Percentiles rank a stretch among this genome's conserved stretches.
Conservation (phyloP, 805 yeast genomes). For the Yamadazyma akitaensis region DNA sequence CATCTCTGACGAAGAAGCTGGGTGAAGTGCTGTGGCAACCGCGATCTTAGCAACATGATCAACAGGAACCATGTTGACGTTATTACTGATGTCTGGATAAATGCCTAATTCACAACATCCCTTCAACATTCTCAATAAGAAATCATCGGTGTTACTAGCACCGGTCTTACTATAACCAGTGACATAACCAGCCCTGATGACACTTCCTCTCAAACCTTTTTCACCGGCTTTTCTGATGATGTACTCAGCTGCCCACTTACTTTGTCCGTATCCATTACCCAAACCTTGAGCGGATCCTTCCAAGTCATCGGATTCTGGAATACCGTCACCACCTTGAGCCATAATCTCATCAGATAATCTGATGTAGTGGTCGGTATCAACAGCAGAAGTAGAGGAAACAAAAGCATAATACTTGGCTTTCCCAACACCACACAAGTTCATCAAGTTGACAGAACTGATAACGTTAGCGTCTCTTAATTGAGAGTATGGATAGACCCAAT, state of each 20-base stretch:
- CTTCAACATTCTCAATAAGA: constrained; percentile 88
- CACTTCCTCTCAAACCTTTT: constrained; percentile 81
- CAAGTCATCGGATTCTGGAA: constrained; percentile 80
- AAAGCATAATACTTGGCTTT: constrained; percentile 84
- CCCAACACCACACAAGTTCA: constrained; percentile 73
- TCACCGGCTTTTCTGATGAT: constrained; percentile 84
- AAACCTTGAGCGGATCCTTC: constrained; percentile 79
- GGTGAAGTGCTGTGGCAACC: constrained; percentile 77
- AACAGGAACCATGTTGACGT: constrained; percentile 95
- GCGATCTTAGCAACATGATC: constrained; percentile 95
- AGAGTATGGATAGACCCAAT: constrained; percentile 96
- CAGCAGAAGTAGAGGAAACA: constrained; percentile 92
- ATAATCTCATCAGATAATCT: constrained; percentile 68
- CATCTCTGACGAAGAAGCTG: constrained; percentile 49
- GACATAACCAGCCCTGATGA: constrained; percentile 94
- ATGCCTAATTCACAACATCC: constrained; percentile 87
- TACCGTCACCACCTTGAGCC: constrained; percentile 64
- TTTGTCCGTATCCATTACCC: constrained; percentile 94
- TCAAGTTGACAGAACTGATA: constrained; percentile 76
- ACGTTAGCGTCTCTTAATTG: constrained; percentile 93
- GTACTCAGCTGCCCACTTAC: constrained; percentile 96
- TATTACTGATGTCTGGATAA: constrained; percentile 81
- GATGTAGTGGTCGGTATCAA: constrained; percentile 81
- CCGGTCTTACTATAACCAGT: constrained; percentile 85
- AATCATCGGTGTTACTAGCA: constrained; percentile 93